phyloP scores from a whole-genome alignment of 2,329 filamentous ascomycete species.

The Cryphonectria parasitica region DNA sequence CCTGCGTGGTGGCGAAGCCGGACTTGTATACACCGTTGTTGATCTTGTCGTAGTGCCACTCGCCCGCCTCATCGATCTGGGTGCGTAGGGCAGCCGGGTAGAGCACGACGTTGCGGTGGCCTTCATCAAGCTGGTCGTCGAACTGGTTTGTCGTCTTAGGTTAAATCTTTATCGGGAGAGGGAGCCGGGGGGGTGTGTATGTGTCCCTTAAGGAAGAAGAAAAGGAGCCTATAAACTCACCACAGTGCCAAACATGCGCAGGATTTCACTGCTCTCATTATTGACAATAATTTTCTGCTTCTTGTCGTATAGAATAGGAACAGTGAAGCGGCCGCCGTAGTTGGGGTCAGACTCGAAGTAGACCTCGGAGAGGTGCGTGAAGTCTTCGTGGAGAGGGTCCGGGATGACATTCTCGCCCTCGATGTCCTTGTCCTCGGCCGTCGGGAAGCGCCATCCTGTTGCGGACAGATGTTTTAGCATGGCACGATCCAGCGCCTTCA shows the following conservation, averaged over 20 bases:
- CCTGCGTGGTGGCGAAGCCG: conserved; percentile 83
- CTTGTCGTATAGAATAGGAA: conserved; percentile 85
- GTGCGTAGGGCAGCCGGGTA: conserved; percentile 67
- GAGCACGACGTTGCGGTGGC: conserved; percentile 65
- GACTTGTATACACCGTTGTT: conserved; percentile 76
- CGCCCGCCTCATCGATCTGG: conserved; percentile 76
- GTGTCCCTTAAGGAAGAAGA: no score
- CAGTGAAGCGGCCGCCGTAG: conserved; percentile 82
- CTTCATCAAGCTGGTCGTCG: conserved; percentile 66
- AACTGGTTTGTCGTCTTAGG: conserved; percentile 55
- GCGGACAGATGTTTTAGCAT: background rate
- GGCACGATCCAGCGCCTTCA: background rate
- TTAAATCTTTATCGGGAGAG: background rate
- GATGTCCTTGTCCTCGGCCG: conserved; percentile 58
- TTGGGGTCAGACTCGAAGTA: conserved; percentile 76
- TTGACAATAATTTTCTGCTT: conserved; percentile 77
- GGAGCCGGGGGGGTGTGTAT: background rate
- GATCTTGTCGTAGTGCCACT: conserved; percentile 77
- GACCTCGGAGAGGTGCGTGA: conserved; percentile 72
- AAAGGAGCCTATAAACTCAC: conserved; percentile 51
- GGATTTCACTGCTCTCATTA: conserved; percentile 92
- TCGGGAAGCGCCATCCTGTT: conserved; percentile 82
- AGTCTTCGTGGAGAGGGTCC: conserved; percentile 70
- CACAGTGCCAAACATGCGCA: conserved; percentile 83
- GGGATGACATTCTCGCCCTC: conserved; percentile 67